Percentiles rank a stretch among this genome's conserved stretches.
phyloP scores from a whole-genome alignment of 2,329 filamentous ascomycete species.

The Colletotrichum sp. region DNA sequence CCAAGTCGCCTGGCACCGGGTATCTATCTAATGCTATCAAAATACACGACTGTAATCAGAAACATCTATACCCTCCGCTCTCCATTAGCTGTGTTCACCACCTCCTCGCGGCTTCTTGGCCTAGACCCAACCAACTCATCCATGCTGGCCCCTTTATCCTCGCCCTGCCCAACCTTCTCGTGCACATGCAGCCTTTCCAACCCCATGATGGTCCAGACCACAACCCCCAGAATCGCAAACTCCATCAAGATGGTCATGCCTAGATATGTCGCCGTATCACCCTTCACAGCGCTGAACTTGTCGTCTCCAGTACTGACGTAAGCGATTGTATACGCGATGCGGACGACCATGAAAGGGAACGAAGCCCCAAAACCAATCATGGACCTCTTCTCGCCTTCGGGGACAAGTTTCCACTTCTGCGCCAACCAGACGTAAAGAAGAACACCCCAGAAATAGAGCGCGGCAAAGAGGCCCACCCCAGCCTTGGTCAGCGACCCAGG shows the following conservation, averaged over 20 bases:
- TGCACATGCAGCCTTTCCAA: neutral
- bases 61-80: neutral
- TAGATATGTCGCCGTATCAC: slow-evolving; percentile 14
- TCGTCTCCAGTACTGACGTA: slow-evolving; percentile 19
- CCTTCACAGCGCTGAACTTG: slow-evolving; percentile 19
- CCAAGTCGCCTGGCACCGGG: too few relatives aligned
- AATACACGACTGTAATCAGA: too few relatives aligned
- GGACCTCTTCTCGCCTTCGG: slow-evolving; percentile 4
- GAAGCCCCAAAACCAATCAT: slow-evolving; percentile 9
- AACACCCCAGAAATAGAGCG: slow-evolving; percentile 22
- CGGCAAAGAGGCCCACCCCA: slow-evolving; percentile 17
- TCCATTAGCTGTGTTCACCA: too few relatives aligned
- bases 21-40: neutral
- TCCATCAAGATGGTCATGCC: slow-evolving; percentile 20
- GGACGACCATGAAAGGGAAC: slow-evolving; percentile 18
- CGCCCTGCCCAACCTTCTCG: neutral
- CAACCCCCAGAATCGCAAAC: neutral
- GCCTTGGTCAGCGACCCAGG: slow-evolving; percentile 20
- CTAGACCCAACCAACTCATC: neutral
- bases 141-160: neutral
- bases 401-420: neutral
- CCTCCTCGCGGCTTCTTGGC: neutral
- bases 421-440: slow-evolving; percentile 9
- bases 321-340: slow-evolving; percentile 20
- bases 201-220: slow-evolving; percentile 10